These are phyloP conservation scores for Phalaenopsis aphrodite DNA, from an alignment of 106 monocot genomes.

Conservation along the genomic window DNA sequence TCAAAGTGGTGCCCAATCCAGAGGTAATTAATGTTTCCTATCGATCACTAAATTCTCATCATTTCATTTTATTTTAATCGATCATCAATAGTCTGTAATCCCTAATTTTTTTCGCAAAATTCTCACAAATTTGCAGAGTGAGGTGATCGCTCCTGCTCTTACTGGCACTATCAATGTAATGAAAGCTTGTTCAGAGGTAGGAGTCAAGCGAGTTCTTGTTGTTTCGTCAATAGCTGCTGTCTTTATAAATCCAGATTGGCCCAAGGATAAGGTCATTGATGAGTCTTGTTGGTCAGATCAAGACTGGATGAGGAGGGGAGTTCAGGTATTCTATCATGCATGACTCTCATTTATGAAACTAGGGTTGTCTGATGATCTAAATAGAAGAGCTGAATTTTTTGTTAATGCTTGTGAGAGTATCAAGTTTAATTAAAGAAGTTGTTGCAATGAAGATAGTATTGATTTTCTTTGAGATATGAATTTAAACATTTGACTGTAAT, in stretches of 20 bases:
- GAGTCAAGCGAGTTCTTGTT: slow-evolving; percentile 31
- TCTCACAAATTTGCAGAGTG: slow-evolving; percentile 15
- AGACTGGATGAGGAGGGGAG: slow-evolving; percentile 11
- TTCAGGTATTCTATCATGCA: too few relatives aligned
- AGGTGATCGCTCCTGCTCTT: slow-evolving; percentile 38
- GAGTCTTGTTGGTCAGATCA: slow-evolving; percentile 47
- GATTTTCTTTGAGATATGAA: too few relatives aligned
- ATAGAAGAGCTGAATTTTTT: too few relatives aligned
- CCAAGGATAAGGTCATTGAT: slow-evolving; percentile 29
- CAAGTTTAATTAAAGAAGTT: too few relatives aligned
- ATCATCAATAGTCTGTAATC: neutral
- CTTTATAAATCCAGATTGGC: slow-evolving; percentile 16
- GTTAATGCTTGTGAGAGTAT: too few relatives aligned
- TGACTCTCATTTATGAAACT: too few relatives aligned
- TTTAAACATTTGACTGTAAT: too few relatives aligned
- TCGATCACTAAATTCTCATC: neutral
- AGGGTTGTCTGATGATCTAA: too few relatives aligned
- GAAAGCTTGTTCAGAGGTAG: slow-evolving; percentile 24
- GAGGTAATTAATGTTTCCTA: slow-evolving; percentile 13
- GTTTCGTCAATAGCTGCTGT: slow-evolving; percentile 42
- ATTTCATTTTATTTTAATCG: neutral
- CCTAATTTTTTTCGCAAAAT: neutral
- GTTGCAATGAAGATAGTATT: too few relatives aligned
- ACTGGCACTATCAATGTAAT: slow-evolving; percentile 44
- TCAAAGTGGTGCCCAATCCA: slow-evolving; percentile 1